Conservation (phyloP, 1,284 basidiomycete genomes). For the Bondarzewia mesenterica region DNA sequence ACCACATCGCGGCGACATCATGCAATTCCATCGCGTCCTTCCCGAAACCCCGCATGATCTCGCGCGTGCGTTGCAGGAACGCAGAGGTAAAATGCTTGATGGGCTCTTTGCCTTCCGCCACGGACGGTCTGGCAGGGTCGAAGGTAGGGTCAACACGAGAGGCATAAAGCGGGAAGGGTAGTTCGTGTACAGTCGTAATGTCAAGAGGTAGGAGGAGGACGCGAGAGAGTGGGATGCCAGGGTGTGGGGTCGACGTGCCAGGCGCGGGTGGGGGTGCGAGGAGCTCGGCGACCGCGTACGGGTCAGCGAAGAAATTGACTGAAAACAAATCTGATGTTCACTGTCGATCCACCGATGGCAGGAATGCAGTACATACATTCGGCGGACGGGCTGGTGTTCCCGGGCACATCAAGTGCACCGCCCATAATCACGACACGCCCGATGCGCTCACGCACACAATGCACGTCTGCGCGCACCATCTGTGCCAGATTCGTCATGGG, state of each 20-base stretch:
- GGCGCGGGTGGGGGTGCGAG: constrained; percentile 29
- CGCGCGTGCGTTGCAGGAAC: constrained; percentile 68
- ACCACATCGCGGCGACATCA: constrained; percentile 79
- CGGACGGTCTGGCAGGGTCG: constrained; percentile 37
- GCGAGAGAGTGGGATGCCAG: constrained; percentile 49
- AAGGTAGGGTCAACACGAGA: constrained; percentile 48
- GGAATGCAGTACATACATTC: constrained; percentile 48
- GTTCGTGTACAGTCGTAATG: constrained; percentile 71
- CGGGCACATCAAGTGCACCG: constrained; percentile 91
- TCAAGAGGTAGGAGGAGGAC: constrained; percentile 76
- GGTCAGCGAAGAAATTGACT: constrained; percentile 93
- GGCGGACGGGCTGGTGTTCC: constrained; percentile 78
- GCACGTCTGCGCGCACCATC: constrained; percentile 52
- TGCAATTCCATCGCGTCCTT: constrained; percentile 83
- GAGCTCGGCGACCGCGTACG: constrained; percentile 71
- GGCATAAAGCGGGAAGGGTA: constrained; percentile 64
- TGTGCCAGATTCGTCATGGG: constrained; percentile 84
- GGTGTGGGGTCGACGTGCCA: constrained; percentile 15
- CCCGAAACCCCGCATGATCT: constrained; percentile 63
- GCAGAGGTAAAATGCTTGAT: constrained; percentile 72
- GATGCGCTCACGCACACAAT: constrained; percentile 49
- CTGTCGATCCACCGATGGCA: background rate
- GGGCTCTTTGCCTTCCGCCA: constrained; percentile 36
- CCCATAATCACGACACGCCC: constrained; percentile 87
- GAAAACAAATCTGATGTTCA: background rate